These are phyloP conservation scores for Lentinula sp. DNA, from an alignment of 768 basidiomycete genomes.

Conservation along the genomic window DNA sequence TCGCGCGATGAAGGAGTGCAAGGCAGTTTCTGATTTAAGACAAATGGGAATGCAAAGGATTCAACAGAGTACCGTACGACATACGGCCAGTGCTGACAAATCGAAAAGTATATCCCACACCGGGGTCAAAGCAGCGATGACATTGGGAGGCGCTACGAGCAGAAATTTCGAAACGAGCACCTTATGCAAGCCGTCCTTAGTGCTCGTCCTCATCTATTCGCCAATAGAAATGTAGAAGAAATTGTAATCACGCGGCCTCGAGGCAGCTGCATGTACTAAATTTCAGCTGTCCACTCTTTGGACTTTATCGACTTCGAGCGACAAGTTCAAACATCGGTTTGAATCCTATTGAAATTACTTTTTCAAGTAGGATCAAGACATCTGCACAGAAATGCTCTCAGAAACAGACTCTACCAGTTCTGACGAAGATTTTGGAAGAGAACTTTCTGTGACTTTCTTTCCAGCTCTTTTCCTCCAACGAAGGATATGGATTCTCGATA, in stretches of 20 bases:
- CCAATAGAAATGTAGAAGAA: neutral
- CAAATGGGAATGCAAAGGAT: too few relatives aligned
- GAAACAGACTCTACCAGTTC: neutral
- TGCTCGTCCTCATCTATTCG: too few relatives aligned
- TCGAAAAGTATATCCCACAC: too few relatives aligned
- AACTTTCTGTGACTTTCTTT: conserved; percentile 56
- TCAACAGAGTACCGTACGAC: too few relatives aligned
- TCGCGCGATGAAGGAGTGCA: too few relatives aligned
- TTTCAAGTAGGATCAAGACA: neutral
- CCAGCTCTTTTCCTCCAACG: conserved; percentile 66
- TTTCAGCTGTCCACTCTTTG: too few relatives aligned
- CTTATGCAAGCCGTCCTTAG: too few relatives aligned
- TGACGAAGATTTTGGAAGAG: conserved; percentile 8
- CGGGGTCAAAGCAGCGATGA: too few relatives aligned
- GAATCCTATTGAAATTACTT: neutral
- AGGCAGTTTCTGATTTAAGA: too few relatives aligned
- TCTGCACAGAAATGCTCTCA: neutral
- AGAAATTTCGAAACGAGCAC: too few relatives aligned
- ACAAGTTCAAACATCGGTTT: neutral
- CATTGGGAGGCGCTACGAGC: too few relatives aligned
- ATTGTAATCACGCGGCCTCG: neutral
- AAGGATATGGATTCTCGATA: conserved; percentile 64
- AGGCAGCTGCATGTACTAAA: neutral
- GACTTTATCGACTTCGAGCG: neutral
- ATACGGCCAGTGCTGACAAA: too few relatives aligned